Evolutionary conservation across 176 grass and related monocot species (phyloP).

Genomic region (Oryza longistaminata): DNA sequence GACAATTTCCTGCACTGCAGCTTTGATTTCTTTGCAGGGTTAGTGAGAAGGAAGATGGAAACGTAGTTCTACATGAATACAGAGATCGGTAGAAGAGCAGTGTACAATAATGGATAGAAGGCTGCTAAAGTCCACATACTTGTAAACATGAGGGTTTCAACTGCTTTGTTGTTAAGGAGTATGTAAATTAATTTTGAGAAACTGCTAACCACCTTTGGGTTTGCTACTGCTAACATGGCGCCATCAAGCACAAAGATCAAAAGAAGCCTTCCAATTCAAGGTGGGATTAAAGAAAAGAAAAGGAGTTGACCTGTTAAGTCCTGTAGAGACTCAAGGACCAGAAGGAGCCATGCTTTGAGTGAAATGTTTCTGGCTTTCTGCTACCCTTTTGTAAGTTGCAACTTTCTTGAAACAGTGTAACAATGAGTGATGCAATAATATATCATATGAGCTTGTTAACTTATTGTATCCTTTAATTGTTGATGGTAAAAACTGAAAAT

Average conservation of each 20-base stretch:
- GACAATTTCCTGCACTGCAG: constrained; percentile 46
- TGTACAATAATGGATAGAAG: background rate
- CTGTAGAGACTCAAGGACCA: background rate
- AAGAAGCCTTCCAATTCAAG: background rate
- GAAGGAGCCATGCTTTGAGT: background rate
- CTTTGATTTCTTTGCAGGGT: constrained; percentile 95
- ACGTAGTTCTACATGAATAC: constrained; percentile 8
- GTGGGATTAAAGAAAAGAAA: background rate
- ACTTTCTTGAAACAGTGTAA: background rate
- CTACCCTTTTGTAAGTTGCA: background rate
- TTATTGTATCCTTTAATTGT: background rate
- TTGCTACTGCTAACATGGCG: background rate
- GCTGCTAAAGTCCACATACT: background rate
- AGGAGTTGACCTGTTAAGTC: background rate
- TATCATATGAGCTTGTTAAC: background rate
- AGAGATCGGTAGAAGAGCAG: background rate
- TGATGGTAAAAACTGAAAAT: background rate
- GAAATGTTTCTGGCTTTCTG: background rate
- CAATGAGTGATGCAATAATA: no score
- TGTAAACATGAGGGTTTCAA: background rate
- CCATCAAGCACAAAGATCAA: background rate
- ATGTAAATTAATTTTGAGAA: background rate
- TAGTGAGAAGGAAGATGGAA: constrained; percentile 80
- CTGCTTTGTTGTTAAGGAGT: background rate
- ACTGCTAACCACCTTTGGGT: background rate